A percentile compares a stretch with the other conserved stretches of the same genome.
These are phyloP conservation scores for Fusarium cyanostomum DNA, from an alignment of 2,329 filamentous ascomycete genomes.

Conservation along the genomic window DNA sequence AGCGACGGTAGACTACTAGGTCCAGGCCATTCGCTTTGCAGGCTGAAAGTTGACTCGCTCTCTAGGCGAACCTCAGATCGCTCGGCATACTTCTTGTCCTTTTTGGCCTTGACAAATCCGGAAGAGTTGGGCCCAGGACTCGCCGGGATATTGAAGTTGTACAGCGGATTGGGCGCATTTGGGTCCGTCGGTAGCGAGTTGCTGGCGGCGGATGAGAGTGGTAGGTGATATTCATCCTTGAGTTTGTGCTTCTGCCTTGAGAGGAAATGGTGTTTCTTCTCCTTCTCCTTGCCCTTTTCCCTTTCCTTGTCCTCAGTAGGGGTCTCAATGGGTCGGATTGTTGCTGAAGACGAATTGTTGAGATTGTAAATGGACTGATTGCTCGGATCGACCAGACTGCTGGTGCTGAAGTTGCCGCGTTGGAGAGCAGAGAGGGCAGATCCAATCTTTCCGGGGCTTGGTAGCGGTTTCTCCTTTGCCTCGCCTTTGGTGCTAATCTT, in stretches of 20 bases:
- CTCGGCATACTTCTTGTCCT: conserved; percentile 84
- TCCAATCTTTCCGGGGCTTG: conserved; percentile 77
- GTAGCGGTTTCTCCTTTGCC: conserved; percentile 70
- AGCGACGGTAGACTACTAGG: conserved; percentile 61
- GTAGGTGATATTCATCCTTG: conserved; percentile 77
- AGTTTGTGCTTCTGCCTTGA: conserved; percentile 83
- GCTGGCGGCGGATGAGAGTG: conserved; percentile 78
- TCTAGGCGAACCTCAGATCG: conserved; percentile 63
- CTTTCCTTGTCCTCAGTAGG: conserved; percentile 55
- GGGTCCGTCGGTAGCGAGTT: conserved; percentile 81
- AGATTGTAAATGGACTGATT: conserved; percentile 74
- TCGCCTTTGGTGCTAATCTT: conserved; percentile 79
- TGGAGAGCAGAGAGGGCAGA: conserved; percentile 73
- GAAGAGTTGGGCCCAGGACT: conserved; percentile 73
- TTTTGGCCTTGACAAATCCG: conserved; percentile 83
- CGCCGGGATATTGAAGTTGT: conserved; percentile 79
- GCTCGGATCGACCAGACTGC: conserved; percentile 71
- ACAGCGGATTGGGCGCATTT: conserved; percentile 77
- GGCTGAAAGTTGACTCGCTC: conserved; percentile 57
- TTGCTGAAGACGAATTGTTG: conserved; percentile 80
- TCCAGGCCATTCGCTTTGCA: conserved; percentile 61
- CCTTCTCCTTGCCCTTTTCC: conserved; percentile 69
- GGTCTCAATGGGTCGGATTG: conserved; percentile 72
- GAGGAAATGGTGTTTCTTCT: conserved; percentile 82
- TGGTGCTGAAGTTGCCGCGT: conserved; percentile 75